Conservation (phyloP, 2,329 filamentous ascomycete genomes). For the Albifimbria verrucaria region DNA sequence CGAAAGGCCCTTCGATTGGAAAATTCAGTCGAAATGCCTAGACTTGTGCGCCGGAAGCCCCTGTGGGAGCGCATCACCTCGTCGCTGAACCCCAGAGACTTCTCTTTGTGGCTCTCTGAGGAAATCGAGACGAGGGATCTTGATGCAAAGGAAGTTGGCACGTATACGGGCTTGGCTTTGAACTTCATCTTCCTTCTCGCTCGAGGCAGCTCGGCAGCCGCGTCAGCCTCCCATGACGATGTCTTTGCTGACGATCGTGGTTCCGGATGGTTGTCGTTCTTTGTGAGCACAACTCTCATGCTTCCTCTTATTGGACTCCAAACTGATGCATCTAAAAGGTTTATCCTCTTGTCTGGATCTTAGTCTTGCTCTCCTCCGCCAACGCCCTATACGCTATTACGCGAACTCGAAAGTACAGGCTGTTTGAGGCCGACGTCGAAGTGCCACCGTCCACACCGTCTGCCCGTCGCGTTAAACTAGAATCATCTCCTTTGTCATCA, state of each 20-base stretch:
- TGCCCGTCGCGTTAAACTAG: slow-evolving; percentile 81
- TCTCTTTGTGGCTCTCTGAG: slow-evolving; percentile 86
- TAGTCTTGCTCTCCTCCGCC: slow-evolving; percentile 62
- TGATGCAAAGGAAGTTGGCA: slow-evolving; percentile 77
- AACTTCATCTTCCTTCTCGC: slow-evolving; percentile 82
- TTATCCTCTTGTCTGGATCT: slow-evolving; percentile 65
- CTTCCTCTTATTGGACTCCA: slow-evolving; percentile 1
- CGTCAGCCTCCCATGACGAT: slow-evolving; percentile 61
- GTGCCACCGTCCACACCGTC: slow-evolving; percentile 74
- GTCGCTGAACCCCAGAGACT: slow-evolving; percentile 82
- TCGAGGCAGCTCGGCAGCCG: slow-evolving; percentile 66
- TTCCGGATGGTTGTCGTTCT: slow-evolving; percentile 61
- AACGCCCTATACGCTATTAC: slow-evolving; percentile 83
- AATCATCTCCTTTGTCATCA: slow-evolving; percentile 73
- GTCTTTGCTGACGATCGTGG: slow-evolving; percentile 73
- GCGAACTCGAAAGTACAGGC: slow-evolving; percentile 79
- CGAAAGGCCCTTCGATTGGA: not conserved
- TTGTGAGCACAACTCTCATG: slow-evolving; percentile 39
- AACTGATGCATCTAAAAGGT: slow-evolving; percentile 43
- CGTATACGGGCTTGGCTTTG: slow-evolving; percentile 68
- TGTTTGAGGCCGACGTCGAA: slow-evolving; percentile 87
- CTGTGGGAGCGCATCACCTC: slow-evolving; percentile 76
- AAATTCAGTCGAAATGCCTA: slow-evolving; percentile 52
- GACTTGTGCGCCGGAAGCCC: slow-evolving; percentile 77
- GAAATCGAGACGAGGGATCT: slow-evolving; percentile 89